Percentiles rank a stretch among this genome's conserved stretches.
phyloP scores from a whole-genome alignment of 176 grass and related monocot genomes.

The Musa beccarii region DNA sequence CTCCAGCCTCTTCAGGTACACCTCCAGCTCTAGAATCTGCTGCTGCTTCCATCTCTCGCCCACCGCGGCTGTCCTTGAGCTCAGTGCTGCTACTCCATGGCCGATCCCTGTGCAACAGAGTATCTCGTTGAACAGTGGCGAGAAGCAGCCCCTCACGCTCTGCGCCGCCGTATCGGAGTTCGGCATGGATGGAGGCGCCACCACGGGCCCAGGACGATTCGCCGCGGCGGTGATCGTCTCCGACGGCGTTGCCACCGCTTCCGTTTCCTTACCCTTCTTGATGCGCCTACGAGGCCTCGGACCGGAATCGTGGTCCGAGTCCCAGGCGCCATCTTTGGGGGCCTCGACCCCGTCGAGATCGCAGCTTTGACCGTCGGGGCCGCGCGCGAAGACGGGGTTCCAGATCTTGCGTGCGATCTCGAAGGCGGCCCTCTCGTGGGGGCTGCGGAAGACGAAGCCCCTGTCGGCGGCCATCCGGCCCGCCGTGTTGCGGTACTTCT shows the following conservation, averaged over 20 bases:
- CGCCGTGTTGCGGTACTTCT: conserved; percentile 18
- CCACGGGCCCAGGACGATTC: not conserved
- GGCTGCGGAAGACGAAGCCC: conserved; percentile 9
- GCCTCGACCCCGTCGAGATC: not conserved
- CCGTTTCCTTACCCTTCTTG: not conserved
- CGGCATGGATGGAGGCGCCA: not conserved
- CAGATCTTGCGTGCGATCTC: conserved; percentile 22
- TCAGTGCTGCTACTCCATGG: not conserved
- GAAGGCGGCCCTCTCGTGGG: conserved; percentile 22
- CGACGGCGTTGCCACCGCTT: not conserved
- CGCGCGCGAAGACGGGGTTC: conserved; percentile 13
- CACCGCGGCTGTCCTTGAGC: not conserved
- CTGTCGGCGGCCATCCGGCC: not conserved
- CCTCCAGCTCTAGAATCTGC: conserved; percentile 28
- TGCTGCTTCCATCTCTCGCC: conserved; percentile 22
- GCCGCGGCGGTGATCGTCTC: not conserved
- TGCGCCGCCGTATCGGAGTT: not conserved
- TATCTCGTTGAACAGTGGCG: conserved; percentile 3
- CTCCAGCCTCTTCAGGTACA: conserved; percentile 21
- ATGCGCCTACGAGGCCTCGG: not conserved
- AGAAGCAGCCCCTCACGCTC: conserved; percentile 3
- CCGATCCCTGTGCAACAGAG: not conserved
- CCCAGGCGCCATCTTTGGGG: not conserved
- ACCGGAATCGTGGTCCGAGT: not conserved
- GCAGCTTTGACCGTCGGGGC: not conserved